phyloP scores from a whole-genome alignment of 1,139 yeast genomes.

The Nadsonia commutata region DNA sequence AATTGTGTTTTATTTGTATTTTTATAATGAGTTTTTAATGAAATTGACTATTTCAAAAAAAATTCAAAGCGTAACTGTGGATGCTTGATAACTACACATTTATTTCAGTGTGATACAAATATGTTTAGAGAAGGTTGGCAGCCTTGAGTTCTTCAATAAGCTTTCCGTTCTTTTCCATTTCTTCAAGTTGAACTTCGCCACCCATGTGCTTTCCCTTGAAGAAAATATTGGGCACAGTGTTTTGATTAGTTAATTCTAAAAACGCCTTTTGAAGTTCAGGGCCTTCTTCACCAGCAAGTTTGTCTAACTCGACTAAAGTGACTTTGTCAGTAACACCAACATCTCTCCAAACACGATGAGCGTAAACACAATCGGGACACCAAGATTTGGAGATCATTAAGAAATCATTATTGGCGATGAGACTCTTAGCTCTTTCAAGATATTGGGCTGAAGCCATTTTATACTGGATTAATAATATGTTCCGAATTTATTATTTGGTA shows the following conservation, averaged over 20 bases:
- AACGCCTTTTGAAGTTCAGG: slow-evolving; percentile 43
- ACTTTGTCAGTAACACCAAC: slow-evolving; percentile 38
- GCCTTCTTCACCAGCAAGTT: slow-evolving; percentile 35
- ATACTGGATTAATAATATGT: too few relatives aligned
- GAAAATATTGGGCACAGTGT: slow-evolving; percentile 61
- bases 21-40: background rate
- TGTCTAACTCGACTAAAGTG: slow-evolving; percentile 42
- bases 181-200: slow-evolving; percentile 10
- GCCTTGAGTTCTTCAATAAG: background rate
- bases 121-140: background rate
- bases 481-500: too few relatives aligned
- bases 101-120: too few relatives aligned
- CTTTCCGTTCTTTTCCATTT: background rate
- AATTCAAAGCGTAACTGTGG: too few relatives aligned
- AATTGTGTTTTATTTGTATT: background rate
- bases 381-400: slow-evolving; percentile 55
- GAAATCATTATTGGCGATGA: slow-evolving; percentile 33
- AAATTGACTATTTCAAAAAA: too few relatives aligned
- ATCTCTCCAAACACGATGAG: slow-evolving; percentile 38
- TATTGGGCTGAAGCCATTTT: background rate
- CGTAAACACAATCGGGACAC: slow-evolving; percentile 67
- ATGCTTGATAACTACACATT: too few relatives aligned
- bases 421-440: slow-evolving; percentile 26
- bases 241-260: slow-evolving; percentile 42
- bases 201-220: slow-evolving; percentile 39